Base-by-base conservation (phyloP, 176 grass and related monocot genomes). In the Aegilops umbellulata region DNA sequence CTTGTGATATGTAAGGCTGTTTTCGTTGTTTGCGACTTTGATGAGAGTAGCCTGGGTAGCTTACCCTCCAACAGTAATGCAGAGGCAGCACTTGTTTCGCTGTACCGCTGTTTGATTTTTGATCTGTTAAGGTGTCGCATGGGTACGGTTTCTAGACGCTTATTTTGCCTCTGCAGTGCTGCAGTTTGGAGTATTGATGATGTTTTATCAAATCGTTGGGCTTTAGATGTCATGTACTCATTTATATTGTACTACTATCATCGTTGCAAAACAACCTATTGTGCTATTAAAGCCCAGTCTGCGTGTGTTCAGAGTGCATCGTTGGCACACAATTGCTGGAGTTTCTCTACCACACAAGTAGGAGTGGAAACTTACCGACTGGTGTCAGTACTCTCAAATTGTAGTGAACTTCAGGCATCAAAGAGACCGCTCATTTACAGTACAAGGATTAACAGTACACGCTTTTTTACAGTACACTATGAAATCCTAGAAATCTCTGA, bases 71-170 rank as follows among this genome's bases (percentile, higher is more conserved):
- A 77, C 62, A 53, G 81, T 84, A 65, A 30, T 55, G 61, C 51
- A 77, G 81, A 80, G 29, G 81, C 85, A 84, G 76, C 64, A 25
- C 74, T 27, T 62, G 20, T 70, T 88, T 78, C 39, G 80, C 14
- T 65, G 77, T 81, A 65, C 71, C 49, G 24, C 77, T 65, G 62
- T 88, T 85, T 91, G 78, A 65, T 85, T 91, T 81, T 85, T 88
- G 77, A 85, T 85, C 81, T 81, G 82, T 85, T 81, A 77, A 83
- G 74, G 19, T 77, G 73, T 62, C 14, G 73, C 80, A 35, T 53
- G 44, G 4, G 17, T 76, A 29, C 61, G 55, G 64, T 72, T 72
- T 76, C 38, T 10, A 23, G 69, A 55, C 10, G 10, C 27, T 65
- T 27, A 76, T 84, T 82, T 87, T 69, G 76, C 69, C 81, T 71